phyloP scores from a whole-genome alignment of 176 grass and related monocot genomes.

The Chloris gayana region DNA sequence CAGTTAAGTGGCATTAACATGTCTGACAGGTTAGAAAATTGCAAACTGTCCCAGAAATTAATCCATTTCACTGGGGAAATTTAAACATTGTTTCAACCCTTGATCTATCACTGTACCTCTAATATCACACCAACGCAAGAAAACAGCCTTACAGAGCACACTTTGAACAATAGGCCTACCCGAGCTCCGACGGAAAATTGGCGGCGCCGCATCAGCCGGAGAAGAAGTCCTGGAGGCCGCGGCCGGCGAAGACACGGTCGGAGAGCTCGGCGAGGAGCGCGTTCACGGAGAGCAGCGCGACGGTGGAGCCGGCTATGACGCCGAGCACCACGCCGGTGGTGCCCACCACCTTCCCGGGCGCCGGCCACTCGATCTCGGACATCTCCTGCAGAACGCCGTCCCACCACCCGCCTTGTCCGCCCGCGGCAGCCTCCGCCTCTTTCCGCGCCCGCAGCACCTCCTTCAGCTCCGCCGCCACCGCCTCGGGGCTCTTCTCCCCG shows the following conservation, averaged over 20 bases:
- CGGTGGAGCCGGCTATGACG: slow-evolving; percentile 79
- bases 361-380: slow-evolving; percentile 81
- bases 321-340: slow-evolving; percentile 93
- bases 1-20: background rate
- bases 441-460: slow-evolving; percentile 69
- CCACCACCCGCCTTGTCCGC: slow-evolving; percentile 37
- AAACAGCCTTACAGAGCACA: slow-evolving; percentile 14
- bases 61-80: background rate
- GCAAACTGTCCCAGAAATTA: background rate
- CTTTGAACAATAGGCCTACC: background rate
- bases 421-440: slow-evolving; percentile 45
- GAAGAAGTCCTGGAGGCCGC: slow-evolving; percentile 90
- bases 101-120: slow-evolving; percentile 1
- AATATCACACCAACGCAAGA: background rate
- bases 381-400: slow-evolving; percentile 69
- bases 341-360: slow-evolving; percentile 74
- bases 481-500: slow-evolving; percentile 29
- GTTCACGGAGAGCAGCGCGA: slow-evolving; percentile 86
- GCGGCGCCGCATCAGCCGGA: slow-evolving; percentile 32
- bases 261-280: slow-evolving; percentile 82
- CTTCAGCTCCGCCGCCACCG: slow-evolving; percentile 84
- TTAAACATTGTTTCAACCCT: background rate
- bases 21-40: background rate
- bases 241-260: slow-evolving; percentile 72
- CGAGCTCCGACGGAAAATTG: background rate